Base-by-base conservation (phyloP, 2,329 filamentous ascomycete genomes). In the Venturiaceae sp. region DNA sequence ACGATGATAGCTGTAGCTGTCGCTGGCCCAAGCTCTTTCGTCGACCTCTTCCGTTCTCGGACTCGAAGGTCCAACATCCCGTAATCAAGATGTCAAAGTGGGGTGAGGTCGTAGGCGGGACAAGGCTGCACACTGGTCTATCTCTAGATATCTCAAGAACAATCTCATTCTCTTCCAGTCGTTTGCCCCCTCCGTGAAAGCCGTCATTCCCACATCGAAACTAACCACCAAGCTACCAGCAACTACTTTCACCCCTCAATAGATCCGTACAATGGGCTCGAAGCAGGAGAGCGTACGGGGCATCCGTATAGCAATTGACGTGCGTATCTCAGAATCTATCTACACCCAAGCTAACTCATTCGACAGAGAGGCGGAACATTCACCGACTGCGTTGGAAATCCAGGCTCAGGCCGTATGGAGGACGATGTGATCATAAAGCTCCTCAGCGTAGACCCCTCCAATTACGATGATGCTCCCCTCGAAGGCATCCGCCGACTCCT, bases 401-500 rank as follows among this genome's bases (percentile, higher is more conserved):
- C 87, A 5, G 84, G 81, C 65, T 85, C 78, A 63, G 88, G 80
- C 19, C 78, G 79, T 62, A 84, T 85, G 73, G 77, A 82, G 67
- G 83, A 92, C 69, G 88, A 94, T 68, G 80, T 91, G 56, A 79
- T 95, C 58, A 90, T 94, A 73, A 95, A 95, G 74, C 83, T 96
- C 2, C 83, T 96, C 19, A 95, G 90, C 2, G 90, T 92, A 66
- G 92, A 96, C 70, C 92, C 92, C 2, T 80, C 83, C 58, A 96
- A 96, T 75, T 96, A 96, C 74, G 80, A 85, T 16, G 92, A 96
- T 77, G 92, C 92, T 13, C 92, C 92, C 2, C 81, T 95, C 19
- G 92, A 96, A 76, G 91, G 91, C 30, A 96, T 96, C 68, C 84
- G 92, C 16, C 85, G 92, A 60, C 85, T 96, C 59, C 83, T 96